Base-by-base conservation (phyloP, 495 filamentous ascomycete species). In the Physcia stellaris region DNA sequence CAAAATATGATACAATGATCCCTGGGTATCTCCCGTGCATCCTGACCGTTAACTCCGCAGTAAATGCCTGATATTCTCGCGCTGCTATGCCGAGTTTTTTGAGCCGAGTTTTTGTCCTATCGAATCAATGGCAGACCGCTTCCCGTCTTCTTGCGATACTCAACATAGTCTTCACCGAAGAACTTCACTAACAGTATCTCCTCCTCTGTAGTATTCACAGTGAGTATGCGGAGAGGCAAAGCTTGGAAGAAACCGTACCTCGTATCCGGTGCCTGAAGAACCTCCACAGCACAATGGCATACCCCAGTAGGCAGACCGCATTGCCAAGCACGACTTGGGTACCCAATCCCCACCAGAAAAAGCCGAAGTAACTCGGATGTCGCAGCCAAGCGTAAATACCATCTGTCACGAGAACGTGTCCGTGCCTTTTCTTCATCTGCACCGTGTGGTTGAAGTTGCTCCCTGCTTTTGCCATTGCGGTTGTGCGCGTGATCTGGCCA, bases 301-400 rank as follows among this genome's bases (percentile, higher is more conserved):
- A 95, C 18, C 57, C 79, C 16, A 79, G 45, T 15, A 87, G 71
- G 50, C 86, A 88, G 1, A 92, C 49, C 11, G 67, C 56, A 62
- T 98, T 98, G 23, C 88, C 87, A 40, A 94, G 63, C 20, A 92
- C 74, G 38, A 96, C 48, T 66, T 98, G 90, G 27, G 85, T 93
- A 1, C 90, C 90, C n/a, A 96, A 40, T 0, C 80, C 86, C 87
- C 86, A 98, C 80, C 85, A 96, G 54, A 93, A 98, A 60, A 92
- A 98, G 1, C 90, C 90, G 59, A 95, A 95, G 54, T 98, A 98
- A 29, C 76, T 77, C 34, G 90, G 90, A 57, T 98, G 90, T 4
- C 90, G 63, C 33, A 93, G 54, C 23, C 64, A 50, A 2, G 47
- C 41, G 52, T 80, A 81, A 11, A 80, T 37, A 1, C 90, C 90